Base-by-base conservation (phyloP, 129 eudicot genomes). In the Erigeron canadensis region DNA sequence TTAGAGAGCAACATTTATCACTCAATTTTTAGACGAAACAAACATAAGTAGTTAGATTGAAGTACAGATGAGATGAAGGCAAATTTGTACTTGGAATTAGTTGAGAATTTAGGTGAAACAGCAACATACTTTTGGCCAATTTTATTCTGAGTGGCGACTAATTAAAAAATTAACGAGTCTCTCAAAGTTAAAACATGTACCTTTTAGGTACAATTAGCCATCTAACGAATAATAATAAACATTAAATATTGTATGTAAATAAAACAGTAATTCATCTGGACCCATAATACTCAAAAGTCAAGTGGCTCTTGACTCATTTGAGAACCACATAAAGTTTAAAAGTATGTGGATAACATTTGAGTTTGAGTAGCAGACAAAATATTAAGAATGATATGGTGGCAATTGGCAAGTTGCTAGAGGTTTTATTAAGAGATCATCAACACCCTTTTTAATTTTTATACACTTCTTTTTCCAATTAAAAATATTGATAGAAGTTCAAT, bases 271-370 rank as follows among this genome's bases (percentile, higher is more conserved):
- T 65, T 56, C 28, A 6, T 37, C 63, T 55, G 82, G 85, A 79
- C 80, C 91, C 84, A 65, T 71, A 74, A 45, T 53, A 73, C 64
- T 67, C 34, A 8, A 71, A 81, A 62, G 58, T 47, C 51, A 75
- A 81, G 84, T 81, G 87, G 78, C 76, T 71, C 46, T 66, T 72
- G 83, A 79, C 80, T 81, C 96, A 83, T 79, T 46, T 77, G 65
- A 60, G 76, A 80, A 73, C 84, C 78, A 76, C 87, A 71, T 46
- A 76, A 62, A 41, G 28, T 53, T 7, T 4, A 37, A 48, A 71
- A 42, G 42, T 53, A 51, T 77, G 81, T 78, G 77, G 81, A 72
- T 61, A 68, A 75, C 48, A 75, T 54, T 42, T 4, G 66, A 75
- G 50, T 12, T 17, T 62, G 42, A 74, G 16, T 28, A 66, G 51